Percentiles rank a stretch among this genome's conserved stretches.
Conservation (phyloP, 2,329 filamentous ascomycete species). For the Domatiomyces globalis region DNA sequence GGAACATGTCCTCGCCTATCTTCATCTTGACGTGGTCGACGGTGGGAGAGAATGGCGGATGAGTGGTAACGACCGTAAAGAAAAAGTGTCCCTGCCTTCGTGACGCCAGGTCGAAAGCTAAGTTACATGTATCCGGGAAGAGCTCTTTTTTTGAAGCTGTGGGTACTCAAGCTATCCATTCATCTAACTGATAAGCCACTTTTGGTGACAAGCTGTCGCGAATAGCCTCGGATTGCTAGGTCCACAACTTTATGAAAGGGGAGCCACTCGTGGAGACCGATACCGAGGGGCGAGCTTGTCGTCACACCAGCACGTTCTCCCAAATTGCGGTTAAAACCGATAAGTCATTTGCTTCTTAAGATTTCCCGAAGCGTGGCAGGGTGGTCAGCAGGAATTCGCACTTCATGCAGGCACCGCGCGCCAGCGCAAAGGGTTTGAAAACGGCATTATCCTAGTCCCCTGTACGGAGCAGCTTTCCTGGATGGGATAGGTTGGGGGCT, state of each 20-base stretch:
- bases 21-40: background rate
- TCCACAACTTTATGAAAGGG: background rate
- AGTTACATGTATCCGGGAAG: background rate
- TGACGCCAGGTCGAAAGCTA: background rate
- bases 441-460: background rate
- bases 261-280: background rate
- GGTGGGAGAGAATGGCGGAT: background rate
- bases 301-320: background rate
- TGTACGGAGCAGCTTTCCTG: background rate
- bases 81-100: slow-evolving; percentile 12
- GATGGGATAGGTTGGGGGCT: background rate
- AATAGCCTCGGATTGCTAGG: background rate
- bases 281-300: background rate
- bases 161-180: background rate
- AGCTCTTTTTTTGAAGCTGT: background rate
- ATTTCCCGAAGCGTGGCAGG: background rate
- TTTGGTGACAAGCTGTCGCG: background rate
- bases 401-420: background rate
- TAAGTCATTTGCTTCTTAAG: background rate
- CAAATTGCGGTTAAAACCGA: background rate
- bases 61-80: slow-evolving; percentile 16
- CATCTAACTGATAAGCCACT: background rate
- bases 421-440: background rate
- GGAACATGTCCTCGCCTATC: background rate
- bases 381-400: background rate